A percentile compares a stretch with the other conserved stretches of the same genome.
These are phyloP conservation scores for Medicago arabica DNA, from an alignment of 306 rosid genomes.

Conservation along the genomic window DNA sequence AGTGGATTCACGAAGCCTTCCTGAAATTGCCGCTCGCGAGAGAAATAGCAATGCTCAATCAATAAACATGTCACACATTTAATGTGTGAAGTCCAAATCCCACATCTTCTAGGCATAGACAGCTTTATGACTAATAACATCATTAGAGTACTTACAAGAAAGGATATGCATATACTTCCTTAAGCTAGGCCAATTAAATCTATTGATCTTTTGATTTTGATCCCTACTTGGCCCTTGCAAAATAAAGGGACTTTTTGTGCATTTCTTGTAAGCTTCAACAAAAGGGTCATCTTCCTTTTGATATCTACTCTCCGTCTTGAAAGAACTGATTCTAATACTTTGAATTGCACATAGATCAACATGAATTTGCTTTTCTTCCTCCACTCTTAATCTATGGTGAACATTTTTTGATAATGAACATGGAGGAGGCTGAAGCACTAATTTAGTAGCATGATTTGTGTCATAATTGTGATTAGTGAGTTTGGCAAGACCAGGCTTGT, in stretches of 20 bases:
- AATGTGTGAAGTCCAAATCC: not conserved
- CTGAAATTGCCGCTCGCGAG: no score
- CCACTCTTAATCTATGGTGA: slow-evolving; percentile 5
- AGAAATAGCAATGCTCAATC: no score
- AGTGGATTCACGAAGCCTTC: no score
- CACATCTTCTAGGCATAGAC: not conserved
- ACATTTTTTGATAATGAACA: slow-evolving; percentile 2
- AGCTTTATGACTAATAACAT: slow-evolving; percentile 23
- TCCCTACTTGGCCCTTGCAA: not conserved
- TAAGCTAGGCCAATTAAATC: slow-evolving; percentile 35
- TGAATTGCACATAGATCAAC: slow-evolving; percentile 22
- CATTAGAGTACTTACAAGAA: slow-evolving; percentile 47
- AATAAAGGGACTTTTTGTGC: slow-evolving; percentile 50
- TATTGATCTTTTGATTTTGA: slow-evolving; percentile 27
- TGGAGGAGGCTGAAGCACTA: slow-evolving; percentile 55
- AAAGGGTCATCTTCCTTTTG: slow-evolving; percentile 61
- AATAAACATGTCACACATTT: not conserved
- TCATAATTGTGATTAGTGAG: not conserved
- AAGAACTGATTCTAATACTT: slow-evolving; percentile 20
- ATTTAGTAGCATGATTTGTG: not conserved
- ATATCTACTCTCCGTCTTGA: slow-evolving; percentile 4
- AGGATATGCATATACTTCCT: slow-evolving; percentile 37
- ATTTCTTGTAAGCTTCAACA: slow-evolving; percentile 57
- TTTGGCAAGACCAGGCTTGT: slow-evolving; percentile 61
- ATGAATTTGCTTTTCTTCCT: not conserved